These are phyloP conservation scores for Colletotrichum sp. DNA, from an alignment of 2,329 filamentous ascomycete species.

Conservation along the genomic window DNA sequence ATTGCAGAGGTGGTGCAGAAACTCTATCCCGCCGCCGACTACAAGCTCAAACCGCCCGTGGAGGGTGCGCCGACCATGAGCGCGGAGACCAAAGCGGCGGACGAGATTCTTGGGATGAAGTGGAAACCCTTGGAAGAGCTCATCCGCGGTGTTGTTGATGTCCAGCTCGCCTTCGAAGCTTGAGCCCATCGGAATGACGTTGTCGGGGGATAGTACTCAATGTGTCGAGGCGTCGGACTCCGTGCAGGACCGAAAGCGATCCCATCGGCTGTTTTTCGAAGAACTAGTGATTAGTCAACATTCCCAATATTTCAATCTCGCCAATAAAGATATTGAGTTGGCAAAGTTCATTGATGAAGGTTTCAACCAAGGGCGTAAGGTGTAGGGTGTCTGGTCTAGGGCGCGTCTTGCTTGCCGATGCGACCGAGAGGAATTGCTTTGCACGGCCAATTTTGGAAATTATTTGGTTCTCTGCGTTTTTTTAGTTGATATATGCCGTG, in stretches of 20 bases:
- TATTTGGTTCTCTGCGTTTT: too few species aligned
- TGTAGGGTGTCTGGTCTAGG: rapidly evolving
- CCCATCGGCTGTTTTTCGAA: not conserved
- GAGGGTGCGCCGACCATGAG: not conserved
- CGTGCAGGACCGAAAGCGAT: not conserved
- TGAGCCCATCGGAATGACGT: not conserved
- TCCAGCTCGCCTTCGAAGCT: not conserved
- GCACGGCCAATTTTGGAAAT: too few species aligned
- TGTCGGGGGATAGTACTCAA: not conserved
- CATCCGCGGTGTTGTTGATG: not conserved
- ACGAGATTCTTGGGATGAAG: not conserved
- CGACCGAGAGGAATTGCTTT: not conserved
- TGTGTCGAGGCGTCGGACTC: not conserved
- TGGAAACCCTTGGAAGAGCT: not conserved
- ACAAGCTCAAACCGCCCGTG: not conserved
- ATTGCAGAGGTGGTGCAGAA: not conserved
- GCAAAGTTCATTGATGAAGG: rapidly evolving
- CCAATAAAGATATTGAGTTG: rapidly evolving
- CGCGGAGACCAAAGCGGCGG: not conserved
- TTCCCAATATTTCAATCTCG: rapidly evolving
- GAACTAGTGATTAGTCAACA: not conserved
- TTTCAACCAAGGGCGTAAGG: not conserved
- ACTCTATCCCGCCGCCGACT: not conserved
- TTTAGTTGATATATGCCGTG: too few species aligned
- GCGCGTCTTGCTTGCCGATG: not conserved